These are phyloP conservation scores for Cytospora chrysosperma DNA, from an alignment of 2,329 filamentous ascomycete genomes.

Conservation along the genomic window DNA sequence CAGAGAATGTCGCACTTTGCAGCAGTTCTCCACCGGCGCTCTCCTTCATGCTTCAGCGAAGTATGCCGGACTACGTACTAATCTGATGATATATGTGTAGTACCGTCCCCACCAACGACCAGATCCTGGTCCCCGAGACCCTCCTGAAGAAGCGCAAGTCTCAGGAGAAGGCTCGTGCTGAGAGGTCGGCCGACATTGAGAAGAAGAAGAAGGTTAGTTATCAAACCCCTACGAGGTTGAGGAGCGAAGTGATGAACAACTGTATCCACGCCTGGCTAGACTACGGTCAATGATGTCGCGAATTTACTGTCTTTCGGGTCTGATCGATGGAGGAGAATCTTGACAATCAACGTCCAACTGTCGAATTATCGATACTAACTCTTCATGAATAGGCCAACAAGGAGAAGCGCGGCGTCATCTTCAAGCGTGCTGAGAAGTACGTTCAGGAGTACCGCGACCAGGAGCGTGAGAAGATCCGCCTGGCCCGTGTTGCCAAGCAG, in stretches of 20 bases:
- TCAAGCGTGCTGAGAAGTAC: constrained; percentile 99
- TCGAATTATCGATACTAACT: constrained; percentile 37
- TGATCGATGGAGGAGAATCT: constrained; percentile 53
- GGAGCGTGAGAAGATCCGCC: constrained; percentile 97
- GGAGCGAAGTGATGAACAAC: constrained; percentile 79
- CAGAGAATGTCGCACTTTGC: constrained; percentile 88
- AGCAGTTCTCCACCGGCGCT: constrained; percentile 93
- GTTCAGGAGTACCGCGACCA: constrained; percentile 98
- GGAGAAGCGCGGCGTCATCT: constrained; percentile 97
- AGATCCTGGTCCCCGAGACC: constrained; percentile 97
- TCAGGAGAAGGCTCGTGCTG: constrained; percentile 98
- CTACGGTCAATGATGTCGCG: constrained; percentile 91
- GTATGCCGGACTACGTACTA: constrained; percentile 74
- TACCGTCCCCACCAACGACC: constrained; percentile 88
- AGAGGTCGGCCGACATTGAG: constrained; percentile 73
- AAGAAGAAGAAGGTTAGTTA: constrained; percentile 83
- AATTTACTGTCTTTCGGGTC: constrained; percentile 99
- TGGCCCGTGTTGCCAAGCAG: constrained; percentile 84
- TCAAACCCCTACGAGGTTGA: constrained; percentile 35
- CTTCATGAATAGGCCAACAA: constrained; percentile 74
- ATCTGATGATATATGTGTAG: constrained; percentile 68
- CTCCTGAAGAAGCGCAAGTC: constrained; percentile 99
- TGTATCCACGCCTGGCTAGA: constrained; percentile 79
- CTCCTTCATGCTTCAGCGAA: constrained; percentile 54
- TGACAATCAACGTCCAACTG: not conserved